Evolutionary conservation across 345 rosid species (phyloP), one percentile per base, ranked within the genome.

Genomic region (Populus nigra): DNA sequence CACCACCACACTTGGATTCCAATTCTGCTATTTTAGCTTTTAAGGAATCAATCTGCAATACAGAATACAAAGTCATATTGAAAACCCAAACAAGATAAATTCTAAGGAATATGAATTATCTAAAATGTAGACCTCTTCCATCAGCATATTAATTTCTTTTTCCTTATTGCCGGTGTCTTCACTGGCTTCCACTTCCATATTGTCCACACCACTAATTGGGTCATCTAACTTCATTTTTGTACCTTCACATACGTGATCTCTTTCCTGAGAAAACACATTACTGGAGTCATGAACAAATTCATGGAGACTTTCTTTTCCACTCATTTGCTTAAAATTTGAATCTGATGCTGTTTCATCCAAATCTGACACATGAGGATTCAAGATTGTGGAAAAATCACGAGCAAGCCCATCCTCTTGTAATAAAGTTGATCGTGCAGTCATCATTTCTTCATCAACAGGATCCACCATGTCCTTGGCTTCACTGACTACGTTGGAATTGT

Each of bases 11-110:
- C 59, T 76, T 84, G 29, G 82, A 85, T 82, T 89, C 93, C 85
- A 96, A 77, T 72, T 90, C 88, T 12, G 84, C 90, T 76, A 96
- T 68, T 86, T 89, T 93, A 76, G 88, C 90, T 87, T 84, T 92
- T 55, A 93, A 81, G 69, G 83, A 79, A 72, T 84, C 79, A 71
- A 96, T 86, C 99, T 96, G 91, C 78, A 83, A 84, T 71, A 72
- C 15, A 73, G 66, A 50, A 33, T 69, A 59, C 41, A 72, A 79
- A 59, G 74, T 71, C 12, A 36, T 9, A 77, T 47, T 31, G 29
- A 61, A n/a, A 71, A n/a, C n/a, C 16, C 53, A 17, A 55, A 17
- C 41, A 43, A 16, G 35, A 39, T 49, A 25, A 38, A 78, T 53
- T 73, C n/a, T 41, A 20, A 4, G 57, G 33, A 70, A 38, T 50